Evolutionary conservation across 2,329 filamentous ascomycete species (phyloP), one percentile per base, ranked within the genome.

Genomic region (Periconia sp.): DNA sequence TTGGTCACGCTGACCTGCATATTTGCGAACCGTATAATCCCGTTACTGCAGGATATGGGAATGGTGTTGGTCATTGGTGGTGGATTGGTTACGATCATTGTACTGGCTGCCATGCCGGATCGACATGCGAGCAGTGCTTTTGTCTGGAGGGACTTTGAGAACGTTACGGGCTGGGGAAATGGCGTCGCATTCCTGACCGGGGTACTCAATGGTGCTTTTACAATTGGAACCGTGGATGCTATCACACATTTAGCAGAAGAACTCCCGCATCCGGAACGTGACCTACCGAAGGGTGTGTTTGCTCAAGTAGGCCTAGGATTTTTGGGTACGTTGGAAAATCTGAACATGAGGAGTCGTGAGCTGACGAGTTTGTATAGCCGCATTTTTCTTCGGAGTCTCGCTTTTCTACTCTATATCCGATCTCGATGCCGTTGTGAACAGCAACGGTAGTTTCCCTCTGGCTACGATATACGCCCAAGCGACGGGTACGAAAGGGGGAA

Each of bases 121-220:
- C 64, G 57, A 11, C 67, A 75, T 53, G 74, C 73, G 3, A 61
- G 62, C 2, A 65, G 70, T 18, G 54, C 55, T 1, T 76, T 75
- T 47, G 75, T 79, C 1, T 79, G 74, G 74, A 62, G 55, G 8
- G 70, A 76, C 27, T 78, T 73, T 62, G 50, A 51, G 1, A 78
- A 78, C 51, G 57, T 65, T 31, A 76, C 76, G 0, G 76, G 76
- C 1, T 78, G 62, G 15, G 76, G 72, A 45, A 75, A 81, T 40
- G 84, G 83, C 15, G 80, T 87, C 6, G 83, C 82, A 1, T 87
- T 87, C 57, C 68, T 87, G 18, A 73, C 81, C 1, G 85, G 85
- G n/a, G 84, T 87, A 59, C 76, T 88, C 19, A 89, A 89, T 62
- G 86, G 85, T 13, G 85, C 86, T 1, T 89, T 83, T 63, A 81